Base-by-base conservation (phyloP, 2,329 filamentous ascomycete species). In the Teratosphaeriaceae sp. region DNA sequence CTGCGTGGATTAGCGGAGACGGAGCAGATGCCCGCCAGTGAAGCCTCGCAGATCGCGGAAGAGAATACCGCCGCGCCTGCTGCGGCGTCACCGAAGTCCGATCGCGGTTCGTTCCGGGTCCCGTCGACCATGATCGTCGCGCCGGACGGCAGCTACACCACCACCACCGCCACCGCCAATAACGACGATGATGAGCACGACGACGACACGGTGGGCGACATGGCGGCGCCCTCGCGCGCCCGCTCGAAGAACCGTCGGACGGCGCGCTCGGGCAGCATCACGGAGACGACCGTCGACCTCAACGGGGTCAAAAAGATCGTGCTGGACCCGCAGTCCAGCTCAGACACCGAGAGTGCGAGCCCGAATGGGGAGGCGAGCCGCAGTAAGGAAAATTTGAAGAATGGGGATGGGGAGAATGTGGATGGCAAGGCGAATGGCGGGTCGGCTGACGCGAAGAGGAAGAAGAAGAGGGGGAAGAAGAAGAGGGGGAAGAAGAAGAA, bases 261-360 rank as follows among this genome's bases (percentile, higher is more conserved):
- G 3, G 80, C 81, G 5, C 74, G 84, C 44, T 86, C 81, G 52
- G 85, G 85, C 21, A 86, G 82, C 59, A 87, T 89, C 54, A 88
- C 84, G 0, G 84, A 89, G 63, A 85, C 84, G 47, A 70, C 85
- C n/a, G 69, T 88, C 43, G 82, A 89, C 56, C 72, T 82, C 2
- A 79, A 82, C 43, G 85, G 85, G 2, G 75, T 88, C 40, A 78
- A 79, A 50, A 90, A 90, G 65, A 78, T 88, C 34, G 78, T 90
- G 1, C 70, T 90, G 20, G 82, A 87, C 57, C 80, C 80, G 22
- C 34, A 40, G n/a, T 41, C 37, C 8, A 37, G 31, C 7, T 42
- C 38, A 7, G 36, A 45, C n/a, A 13, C n/a, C 9, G 42, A 40
- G 33, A 15, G 15, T 12, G 42, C 6, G 27, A 15, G n/a, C 9